These are phyloP conservation scores for Lipomyces yamadae DNA, from an alignment of 805 yeast genomes.

Conservation along the genomic window DNA sequence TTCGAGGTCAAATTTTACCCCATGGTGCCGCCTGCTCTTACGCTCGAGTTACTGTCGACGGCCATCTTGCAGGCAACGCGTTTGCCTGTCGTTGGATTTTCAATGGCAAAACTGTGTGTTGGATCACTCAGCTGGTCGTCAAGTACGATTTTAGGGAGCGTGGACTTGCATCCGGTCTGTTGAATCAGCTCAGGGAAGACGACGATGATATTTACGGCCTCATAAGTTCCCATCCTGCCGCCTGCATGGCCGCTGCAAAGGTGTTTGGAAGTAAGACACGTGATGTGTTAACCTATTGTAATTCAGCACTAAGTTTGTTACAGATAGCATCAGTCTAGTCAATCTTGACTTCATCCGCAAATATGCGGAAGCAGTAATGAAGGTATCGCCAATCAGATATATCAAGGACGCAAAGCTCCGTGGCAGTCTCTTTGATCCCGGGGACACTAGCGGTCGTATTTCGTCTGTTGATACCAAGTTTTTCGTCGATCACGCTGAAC, in stretches of 20 bases:
- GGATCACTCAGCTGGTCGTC: constrained; percentile 9
- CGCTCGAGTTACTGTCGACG: constrained; percentile 5
- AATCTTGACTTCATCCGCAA: no score
- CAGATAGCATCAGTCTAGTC: background rate
- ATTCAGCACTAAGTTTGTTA: constrained; percentile 8
- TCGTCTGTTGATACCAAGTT: constrained; percentile 6
- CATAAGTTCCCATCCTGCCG: constrained; percentile 7
- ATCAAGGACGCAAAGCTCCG: constrained; percentile 7
- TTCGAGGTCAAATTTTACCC: background rate
- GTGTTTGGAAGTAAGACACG: constrained; percentile 5
- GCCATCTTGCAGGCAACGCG: constrained; percentile 8
- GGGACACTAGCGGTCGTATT: constrained; percentile 6
- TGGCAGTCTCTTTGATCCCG: constrained; percentile 8
- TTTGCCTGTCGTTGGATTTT: constrained; percentile 7
- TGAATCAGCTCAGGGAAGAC: background rate
- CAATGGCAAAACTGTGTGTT: constrained; percentile 5
- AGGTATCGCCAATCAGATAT: constrained; percentile 2
- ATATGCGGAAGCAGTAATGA: no score
- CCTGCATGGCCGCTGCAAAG: constrained; percentile 10
- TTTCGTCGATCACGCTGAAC: constrained; percentile 9
- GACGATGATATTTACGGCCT: constrained; percentile 2
- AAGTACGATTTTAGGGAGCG: background rate
- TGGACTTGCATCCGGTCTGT: background rate
- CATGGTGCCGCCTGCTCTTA: constrained; percentile 8
- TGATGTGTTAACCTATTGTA: constrained; percentile 1